phyloP scores from a whole-genome alignment of 768 basidiomycete species.

The Naganishia friedmannii region DNA sequence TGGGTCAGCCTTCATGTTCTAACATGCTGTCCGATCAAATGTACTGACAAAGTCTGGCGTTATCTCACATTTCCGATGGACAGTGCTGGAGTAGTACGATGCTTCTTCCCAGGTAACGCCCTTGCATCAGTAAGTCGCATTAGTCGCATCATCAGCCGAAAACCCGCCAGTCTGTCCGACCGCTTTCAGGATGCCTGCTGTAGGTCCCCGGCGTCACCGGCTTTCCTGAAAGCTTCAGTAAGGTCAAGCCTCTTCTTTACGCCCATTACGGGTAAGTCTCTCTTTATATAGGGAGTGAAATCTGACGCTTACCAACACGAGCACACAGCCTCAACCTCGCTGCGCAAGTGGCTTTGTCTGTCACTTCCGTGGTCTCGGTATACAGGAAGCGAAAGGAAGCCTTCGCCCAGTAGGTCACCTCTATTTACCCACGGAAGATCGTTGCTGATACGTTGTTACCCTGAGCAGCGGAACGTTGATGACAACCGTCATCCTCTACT shows the following conservation, averaged over 20 bases:
- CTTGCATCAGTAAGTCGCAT: background rate
- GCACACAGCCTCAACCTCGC: background rate
- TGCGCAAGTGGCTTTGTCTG: background rate
- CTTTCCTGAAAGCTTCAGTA: background rate
- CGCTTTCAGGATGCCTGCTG: background rate
- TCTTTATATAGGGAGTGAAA: background rate
- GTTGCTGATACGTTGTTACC: no score
- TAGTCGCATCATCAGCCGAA: background rate
- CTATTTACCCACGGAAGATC: background rate
- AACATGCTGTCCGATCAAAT: background rate
- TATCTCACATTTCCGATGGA: background rate
- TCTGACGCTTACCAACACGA: background rate
- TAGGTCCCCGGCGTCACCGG: background rate
- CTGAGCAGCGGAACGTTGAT: background rate
- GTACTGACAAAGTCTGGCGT: no score
- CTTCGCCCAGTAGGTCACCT: background rate
- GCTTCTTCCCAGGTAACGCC: constrained; percentile 3
- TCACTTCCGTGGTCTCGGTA: background rate
- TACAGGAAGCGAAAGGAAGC: background rate
- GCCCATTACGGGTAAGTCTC: constrained; percentile 1
- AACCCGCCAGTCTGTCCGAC: background rate
- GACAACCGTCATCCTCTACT: background rate
- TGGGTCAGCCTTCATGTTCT: background rate
- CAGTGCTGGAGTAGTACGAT: background rate
- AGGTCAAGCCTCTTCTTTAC: constrained; percentile 17